Evolutionary conservation across 2,329 filamentous ascomycete species (phyloP).

Genomic region (Trichoderma sp.): DNA sequence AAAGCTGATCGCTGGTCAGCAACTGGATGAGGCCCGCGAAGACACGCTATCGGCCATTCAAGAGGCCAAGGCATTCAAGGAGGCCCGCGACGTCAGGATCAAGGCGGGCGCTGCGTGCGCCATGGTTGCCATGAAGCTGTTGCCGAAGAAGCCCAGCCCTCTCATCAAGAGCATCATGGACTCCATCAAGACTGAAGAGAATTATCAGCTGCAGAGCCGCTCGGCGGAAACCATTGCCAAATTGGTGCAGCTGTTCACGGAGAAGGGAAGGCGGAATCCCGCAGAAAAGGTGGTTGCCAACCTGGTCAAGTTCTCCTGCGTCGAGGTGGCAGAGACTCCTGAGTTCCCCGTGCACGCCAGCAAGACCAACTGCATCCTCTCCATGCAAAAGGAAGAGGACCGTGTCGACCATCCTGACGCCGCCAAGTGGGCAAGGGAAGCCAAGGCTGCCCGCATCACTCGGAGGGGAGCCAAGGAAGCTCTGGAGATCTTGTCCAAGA

Average conservation of each 20-base stretch:
- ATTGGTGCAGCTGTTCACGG: constrained; percentile 84
- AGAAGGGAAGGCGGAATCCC: constrained; percentile 75
- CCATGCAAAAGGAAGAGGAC: constrained; percentile 96
- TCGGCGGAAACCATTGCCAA: constrained; percentile 83
- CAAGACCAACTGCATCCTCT: constrained; percentile 81
- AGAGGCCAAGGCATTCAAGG: constrained; percentile 78
- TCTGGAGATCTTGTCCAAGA: constrained; percentile 79
- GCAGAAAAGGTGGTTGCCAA: constrained; percentile 97
- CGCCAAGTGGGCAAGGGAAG: constrained; percentile 85
- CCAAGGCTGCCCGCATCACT: constrained; percentile 85
- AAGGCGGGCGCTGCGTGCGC: constrained; percentile 84
- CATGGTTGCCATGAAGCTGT: constrained; percentile 79
- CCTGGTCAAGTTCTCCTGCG: constrained; percentile 94
- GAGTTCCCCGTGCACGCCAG: constrained; percentile 84
- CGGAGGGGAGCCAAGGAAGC: constrained; percentile 92
- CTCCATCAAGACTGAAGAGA: constrained; percentile 94
- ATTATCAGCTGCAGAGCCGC: constrained; percentile 80
- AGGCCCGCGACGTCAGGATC: constrained; percentile 81
- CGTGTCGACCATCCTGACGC: constrained; percentile 89
- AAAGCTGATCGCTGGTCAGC: constrained; percentile 77
- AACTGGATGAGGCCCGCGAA: constrained; percentile 74
- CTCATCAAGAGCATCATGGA: constrained; percentile 99
- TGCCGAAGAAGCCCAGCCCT: constrained; percentile 90
- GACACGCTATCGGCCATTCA: constrained; percentile 72
- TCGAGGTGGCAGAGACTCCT: constrained; percentile 95